Conservation (phyloP, 2,329 filamentous ascomycete genomes). For the Balansia obtecta region DNA sequence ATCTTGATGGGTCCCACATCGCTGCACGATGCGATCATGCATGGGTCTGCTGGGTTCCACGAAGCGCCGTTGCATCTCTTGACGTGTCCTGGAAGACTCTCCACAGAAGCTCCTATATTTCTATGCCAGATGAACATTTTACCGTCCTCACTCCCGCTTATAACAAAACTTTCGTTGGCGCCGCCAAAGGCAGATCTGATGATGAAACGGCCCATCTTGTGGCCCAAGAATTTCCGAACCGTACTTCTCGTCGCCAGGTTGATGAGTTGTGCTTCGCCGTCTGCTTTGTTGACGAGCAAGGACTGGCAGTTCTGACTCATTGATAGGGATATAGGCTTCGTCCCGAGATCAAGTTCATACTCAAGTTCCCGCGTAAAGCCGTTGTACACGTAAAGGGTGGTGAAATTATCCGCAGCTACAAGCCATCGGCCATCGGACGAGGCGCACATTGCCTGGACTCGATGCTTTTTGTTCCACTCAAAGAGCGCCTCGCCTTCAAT, state of each 20-base stretch:
- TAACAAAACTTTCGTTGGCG: slow-evolving; percentile 80
- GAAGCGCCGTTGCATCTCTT: slow-evolving; percentile 70
- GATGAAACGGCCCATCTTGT: slow-evolving; percentile 62
- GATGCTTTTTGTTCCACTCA: slow-evolving; percentile 57
- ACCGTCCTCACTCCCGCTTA: slow-evolving; percentile 77
- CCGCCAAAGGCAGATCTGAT: slow-evolving; percentile 81
- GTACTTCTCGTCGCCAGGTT: slow-evolving; percentile 61
- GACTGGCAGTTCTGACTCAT: slow-evolving; percentile 72
- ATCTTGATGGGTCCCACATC: slow-evolving; percentile 80
- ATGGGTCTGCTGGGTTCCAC: slow-evolving; percentile 77
- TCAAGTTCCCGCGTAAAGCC: slow-evolving; percentile 61
- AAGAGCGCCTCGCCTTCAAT: slow-evolving; percentile 47
- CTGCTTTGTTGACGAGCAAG: slow-evolving; percentile 70
- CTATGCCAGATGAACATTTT: slow-evolving; percentile 86
- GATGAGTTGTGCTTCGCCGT: slow-evolving; percentile 66
- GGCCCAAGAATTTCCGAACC: slow-evolving; percentile 65
- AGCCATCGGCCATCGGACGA: slow-evolving; percentile 70
- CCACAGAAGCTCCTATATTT: slow-evolving; percentile 62
- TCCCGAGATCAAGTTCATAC: slow-evolving; percentile 54
- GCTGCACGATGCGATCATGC: slow-evolving; percentile 81
- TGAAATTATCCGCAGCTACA: slow-evolving; percentile 61
- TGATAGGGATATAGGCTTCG: slow-evolving; percentile 63
- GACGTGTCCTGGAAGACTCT: slow-evolving; percentile 63
- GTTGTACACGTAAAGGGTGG: slow-evolving; percentile 71
- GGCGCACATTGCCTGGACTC: slow-evolving; percentile 76